Percentiles rank a stretch among this genome's conserved stretches.
Conservation (phyloP, 2,329 filamentous ascomycete species). For the Dactylellina sp. region DNA sequence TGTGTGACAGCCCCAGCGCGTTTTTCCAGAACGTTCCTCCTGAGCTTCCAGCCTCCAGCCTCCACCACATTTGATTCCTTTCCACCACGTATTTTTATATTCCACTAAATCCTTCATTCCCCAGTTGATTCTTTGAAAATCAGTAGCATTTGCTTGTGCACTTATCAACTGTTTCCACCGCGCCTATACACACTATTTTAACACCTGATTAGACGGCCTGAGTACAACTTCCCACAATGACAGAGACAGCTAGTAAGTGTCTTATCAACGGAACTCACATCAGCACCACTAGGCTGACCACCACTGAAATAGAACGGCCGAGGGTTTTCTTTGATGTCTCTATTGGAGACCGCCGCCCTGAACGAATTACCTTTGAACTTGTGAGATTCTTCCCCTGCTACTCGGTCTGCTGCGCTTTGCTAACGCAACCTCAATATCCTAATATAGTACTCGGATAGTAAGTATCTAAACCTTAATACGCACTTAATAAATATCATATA, state of each 20-base stretch:
- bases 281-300: background rate
- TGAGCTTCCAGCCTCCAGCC: constrained; percentile 2
- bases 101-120: background rate
- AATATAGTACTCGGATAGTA: constrained; percentile 67
- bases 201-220: no score
- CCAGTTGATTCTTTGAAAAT: background rate
- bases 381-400: constrained; percentile 65
- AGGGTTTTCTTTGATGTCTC: constrained; percentile 94
- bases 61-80: constrained; percentile 7
- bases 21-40: constrained; percentile 55
- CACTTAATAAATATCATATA: background rate
- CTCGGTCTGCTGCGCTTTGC: constrained; percentile 19
- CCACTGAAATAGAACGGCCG: constrained; percentile 58
- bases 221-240: constrained; percentile 14
- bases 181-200: no score
- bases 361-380: constrained; percentile 88
- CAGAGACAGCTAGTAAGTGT: constrained; percentile 43
- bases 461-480: constrained; percentile 49
- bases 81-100: background rate
- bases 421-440: constrained; percentile 16
- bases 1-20: constrained; percentile 41
- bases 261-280: background rate
- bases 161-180: no score
- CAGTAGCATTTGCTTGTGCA: background rate
- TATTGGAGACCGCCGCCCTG: constrained; percentile 78